These are phyloP conservation scores for Dactylonectria macrodidyma DNA, from an alignment of 2,329 filamentous ascomycete species.

Conservation along the genomic window DNA sequence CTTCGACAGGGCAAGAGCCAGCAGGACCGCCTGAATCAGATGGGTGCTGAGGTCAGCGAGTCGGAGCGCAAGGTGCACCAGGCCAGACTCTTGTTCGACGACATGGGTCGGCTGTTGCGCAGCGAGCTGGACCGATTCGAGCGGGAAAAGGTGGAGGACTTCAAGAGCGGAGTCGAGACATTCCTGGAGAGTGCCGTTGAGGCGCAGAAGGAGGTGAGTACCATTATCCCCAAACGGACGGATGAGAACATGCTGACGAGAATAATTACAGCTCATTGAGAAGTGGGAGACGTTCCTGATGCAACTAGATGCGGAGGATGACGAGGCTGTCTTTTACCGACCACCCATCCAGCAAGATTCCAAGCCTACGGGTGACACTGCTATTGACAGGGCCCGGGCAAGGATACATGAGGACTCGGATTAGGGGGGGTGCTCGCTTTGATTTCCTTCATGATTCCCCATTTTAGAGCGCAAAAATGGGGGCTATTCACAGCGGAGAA, in stretches of 20 bases:
- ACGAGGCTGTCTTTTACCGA: conserved; percentile 78
- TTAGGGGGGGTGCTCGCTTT: conserved; percentile 51
- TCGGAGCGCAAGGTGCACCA: conserved; percentile 95
- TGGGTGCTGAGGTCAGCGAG: conserved; percentile 94
- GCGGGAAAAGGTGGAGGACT: conserved; percentile 97
- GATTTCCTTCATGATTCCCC: conserved; percentile 34
- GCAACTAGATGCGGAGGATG: conserved; percentile 94
- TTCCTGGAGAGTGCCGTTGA: conserved; percentile 97
- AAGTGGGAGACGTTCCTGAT: conserved; percentile 99
- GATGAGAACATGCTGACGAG: conserved; percentile 41
- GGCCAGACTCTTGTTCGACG: conserved; percentile 90
- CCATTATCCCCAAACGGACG: neutral
- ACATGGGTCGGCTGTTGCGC: conserved; percentile 96
- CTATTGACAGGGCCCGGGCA: conserved; percentile 71
- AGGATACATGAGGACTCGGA: conserved; percentile 74
- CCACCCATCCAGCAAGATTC: conserved; percentile 68
- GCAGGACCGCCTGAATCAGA: conserved; percentile 93
- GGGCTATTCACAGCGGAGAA: conserved; percentile 18
- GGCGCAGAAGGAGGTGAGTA: conserved; percentile 94
- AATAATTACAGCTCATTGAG: conserved; percentile 73
- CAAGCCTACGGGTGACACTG: conserved; percentile 70
- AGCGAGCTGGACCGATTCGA: conserved; percentile 94
- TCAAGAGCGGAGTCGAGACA: conserved; percentile 98
- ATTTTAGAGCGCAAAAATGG: conserved; percentile 27
- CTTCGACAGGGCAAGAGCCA: conserved; percentile 94